These are phyloP conservation scores for Begonia loranthoides DNA, from an alignment of 306 rosid genomes.

Conservation along the genomic window DNA sequence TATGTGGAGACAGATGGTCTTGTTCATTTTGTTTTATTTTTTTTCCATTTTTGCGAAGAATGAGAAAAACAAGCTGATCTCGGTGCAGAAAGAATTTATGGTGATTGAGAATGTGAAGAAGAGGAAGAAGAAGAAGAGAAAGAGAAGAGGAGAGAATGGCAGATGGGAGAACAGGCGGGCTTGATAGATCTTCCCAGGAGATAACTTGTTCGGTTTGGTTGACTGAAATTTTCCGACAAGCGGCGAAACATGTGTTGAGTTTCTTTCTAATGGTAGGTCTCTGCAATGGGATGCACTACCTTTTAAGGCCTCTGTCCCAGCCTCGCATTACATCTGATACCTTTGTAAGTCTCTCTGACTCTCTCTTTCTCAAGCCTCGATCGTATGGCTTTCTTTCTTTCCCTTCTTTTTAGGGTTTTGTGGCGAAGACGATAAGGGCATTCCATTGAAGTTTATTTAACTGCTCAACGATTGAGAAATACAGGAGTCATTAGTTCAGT, in stretches of 20 bases:
- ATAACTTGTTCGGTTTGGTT: slow-evolving; percentile 36
- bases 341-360: slow-evolving; percentile 29
- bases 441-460: too few species aligned
- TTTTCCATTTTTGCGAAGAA: slow-evolving; percentile 3
- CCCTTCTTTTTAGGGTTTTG: neutral
- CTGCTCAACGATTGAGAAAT: too few species aligned
- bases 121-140: slow-evolving; percentile 1
- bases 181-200: slow-evolving; percentile 6
- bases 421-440: too few species aligned
- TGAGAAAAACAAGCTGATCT: too few species aligned
- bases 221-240: slow-evolving; percentile 19
- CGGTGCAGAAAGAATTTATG: slow-evolving; percentile 3
- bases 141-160: slow-evolving; percentile 11
- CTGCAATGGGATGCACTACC: slow-evolving; percentile 51
- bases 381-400: neutral
- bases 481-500: too few species aligned
- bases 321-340: slow-evolving; percentile 67
- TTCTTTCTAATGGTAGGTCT: slow-evolving; percentile 51
- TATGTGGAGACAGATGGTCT: too few species aligned
- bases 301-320: slow-evolving; percentile 46
- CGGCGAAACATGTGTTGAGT: slow-evolving; percentile 27
- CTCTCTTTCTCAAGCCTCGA: neutral
- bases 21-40: too few species aligned
- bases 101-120: slow-evolving; percentile 11
- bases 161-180: neutral